Percentiles rank a stretch among this genome's conserved stretches.
phyloP scores from a whole-genome alignment of 352 stramenopile species.

The Blastocystis sp. region DNA sequence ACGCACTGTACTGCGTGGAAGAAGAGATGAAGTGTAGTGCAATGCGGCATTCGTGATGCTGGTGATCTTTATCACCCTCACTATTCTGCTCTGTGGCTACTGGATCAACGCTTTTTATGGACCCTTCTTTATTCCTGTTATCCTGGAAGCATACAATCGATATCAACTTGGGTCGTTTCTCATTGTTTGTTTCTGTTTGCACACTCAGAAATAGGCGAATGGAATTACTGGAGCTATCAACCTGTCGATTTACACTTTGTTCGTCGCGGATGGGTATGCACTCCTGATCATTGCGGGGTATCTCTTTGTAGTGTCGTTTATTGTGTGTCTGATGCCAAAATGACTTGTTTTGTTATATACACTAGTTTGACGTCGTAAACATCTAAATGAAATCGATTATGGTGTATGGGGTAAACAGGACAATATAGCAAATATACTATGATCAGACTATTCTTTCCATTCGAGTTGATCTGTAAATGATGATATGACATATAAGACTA shows the following conservation, averaged over 20 bases:
- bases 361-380: neutral
- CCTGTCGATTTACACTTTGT: neutral
- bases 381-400: too few relatives aligned
- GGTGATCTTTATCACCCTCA: neutral
- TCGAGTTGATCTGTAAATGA: too few relatives aligned
- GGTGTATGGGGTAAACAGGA: too few relatives aligned
- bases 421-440: too few relatives aligned
- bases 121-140: neutral
- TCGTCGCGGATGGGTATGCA: neutral
- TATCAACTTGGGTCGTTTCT: neutral
- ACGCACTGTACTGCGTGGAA: neutral
- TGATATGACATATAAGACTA: too few relatives aligned
- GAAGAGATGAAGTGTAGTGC: neutral
- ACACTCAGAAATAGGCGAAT: neutral
- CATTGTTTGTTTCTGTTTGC: neutral
- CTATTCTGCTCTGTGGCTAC: neutral
- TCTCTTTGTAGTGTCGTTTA: neutral
- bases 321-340: neutral
- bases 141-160: neutral
- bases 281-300: neutral
- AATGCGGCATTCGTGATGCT: slow-evolving; percentile 5
- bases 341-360: neutral
- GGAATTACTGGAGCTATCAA: neutral
- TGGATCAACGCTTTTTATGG: neutral
- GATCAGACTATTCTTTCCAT: too few relatives aligned